phyloP scores from a whole-genome alignment of 192 early-diverging fungal species.

The Neocallimastix lanati region DNA sequence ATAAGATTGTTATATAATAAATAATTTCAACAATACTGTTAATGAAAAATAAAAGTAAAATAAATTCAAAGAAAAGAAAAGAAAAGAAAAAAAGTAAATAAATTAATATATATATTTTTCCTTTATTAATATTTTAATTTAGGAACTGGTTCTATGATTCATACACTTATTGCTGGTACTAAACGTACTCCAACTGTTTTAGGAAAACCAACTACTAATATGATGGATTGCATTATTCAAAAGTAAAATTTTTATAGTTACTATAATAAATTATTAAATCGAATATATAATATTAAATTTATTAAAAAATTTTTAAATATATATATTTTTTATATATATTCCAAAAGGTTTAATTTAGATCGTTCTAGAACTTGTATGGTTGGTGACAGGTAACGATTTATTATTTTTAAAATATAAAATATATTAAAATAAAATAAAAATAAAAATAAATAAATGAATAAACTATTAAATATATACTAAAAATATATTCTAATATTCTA shows the following conservation, averaged over 20 bases:
- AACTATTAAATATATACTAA: not conserved
- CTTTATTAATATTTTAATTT: not conserved
- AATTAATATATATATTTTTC: not conserved
- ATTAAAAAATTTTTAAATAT: too few species aligned
- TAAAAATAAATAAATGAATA: too few species aligned
- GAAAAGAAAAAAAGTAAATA: too few species aligned
- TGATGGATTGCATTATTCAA: slow-evolving; percentile 81
- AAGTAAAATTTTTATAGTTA: slow-evolving; percentile 25
- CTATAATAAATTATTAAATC: too few species aligned
- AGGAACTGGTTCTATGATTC: slow-evolving; percentile 67
- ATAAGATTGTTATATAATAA: slow-evolving; percentile 2
- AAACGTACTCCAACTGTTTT: slow-evolving; percentile 58
- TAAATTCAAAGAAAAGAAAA: too few species aligned
- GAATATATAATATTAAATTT: too few species aligned
- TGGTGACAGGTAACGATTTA: slow-evolving; percentile 55
- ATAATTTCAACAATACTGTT: too few species aligned
- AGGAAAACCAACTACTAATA: slow-evolving; percentile 83
- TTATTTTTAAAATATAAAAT: too few species aligned
- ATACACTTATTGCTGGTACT: slow-evolving; percentile 56
- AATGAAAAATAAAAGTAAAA: too few species aligned
- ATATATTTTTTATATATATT: not conserved
- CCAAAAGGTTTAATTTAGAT: slow-evolving; percentile 43
- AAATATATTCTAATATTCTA: too few species aligned
- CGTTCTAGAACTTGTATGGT: slow-evolving; percentile 79
- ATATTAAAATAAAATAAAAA: not conserved